Evolutionary conservation across 441 rosid genomes (phyloP), one percentile per base, ranked within the genome.

Genomic region (Jatropha multifida): DNA sequence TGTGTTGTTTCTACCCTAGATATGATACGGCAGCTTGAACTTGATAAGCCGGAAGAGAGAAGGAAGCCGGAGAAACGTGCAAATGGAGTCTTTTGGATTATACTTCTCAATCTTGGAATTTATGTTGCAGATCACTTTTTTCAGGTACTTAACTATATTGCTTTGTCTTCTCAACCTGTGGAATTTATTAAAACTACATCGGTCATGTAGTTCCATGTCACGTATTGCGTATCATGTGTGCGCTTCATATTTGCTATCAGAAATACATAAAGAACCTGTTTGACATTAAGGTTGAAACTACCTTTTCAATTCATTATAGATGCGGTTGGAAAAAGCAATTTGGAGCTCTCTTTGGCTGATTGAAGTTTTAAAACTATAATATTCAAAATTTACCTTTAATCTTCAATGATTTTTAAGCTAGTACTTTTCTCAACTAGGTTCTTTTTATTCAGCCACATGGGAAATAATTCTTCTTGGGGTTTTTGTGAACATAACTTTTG

Each of bases 31-130:
- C 85, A 89, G 69, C 86, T 88, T 65, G 97, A 91, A 77, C 83
- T 92, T 56, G 88, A 85, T 66, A 91, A 87, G 83, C 85, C 83
- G 0, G 85, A 81, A 42, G 83, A 72, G 13, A 81, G 89, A 63
- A 69, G 71, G 76, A 90, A 88, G 69, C 89, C 89, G 2, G 80
- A 74, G 74, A 92, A 84, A 71, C 86, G 82, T 0, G 94, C 86
- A 18, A 90, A 86, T 66, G 97, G 94, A 14, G 81, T 94, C 17
- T 94, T 91, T 79, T 94, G 95, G 95, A 89, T 94, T 78, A 90
- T 94, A 81, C 97, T 94, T 75, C 76, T 94, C 65, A 94, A 94
- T 86, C 82, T 94, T 72, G 98, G 92, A 65, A 74, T 94, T 17
- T 93, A 79, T 75, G 88, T 80, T 13, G 98, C 92, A 0, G 97